Evolutionary conservation across 768 basidiomycete species (phyloP), one percentile per base, ranked within the genome.

Genomic region (Lactarius vividus): DNA sequence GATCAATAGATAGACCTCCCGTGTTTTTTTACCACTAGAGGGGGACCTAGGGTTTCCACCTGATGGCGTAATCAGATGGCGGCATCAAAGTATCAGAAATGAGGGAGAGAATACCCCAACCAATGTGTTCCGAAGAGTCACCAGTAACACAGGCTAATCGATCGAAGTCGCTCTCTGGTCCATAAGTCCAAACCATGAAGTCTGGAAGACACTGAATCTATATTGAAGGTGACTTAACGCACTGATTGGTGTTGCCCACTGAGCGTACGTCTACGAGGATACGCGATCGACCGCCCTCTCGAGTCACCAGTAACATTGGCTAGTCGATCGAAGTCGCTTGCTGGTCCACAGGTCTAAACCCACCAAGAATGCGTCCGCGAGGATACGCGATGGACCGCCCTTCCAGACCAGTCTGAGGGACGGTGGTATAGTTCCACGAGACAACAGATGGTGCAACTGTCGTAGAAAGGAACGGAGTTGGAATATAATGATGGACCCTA

Each of bases 241-340:
- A n/a, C n/a, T n/a, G n/a, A n/a, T n/a, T n/a, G n/a, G n/a, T n/a
- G n/a, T n/a, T n/a, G n/a, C n/a, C n/a, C n/a, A n/a, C n/a, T n/a
- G n/a, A n/a, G n/a, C n/a, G n/a, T n/a, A n/a, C n/a, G n/a, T n/a
- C n/a, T n/a, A n/a, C n/a, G n/a, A n/a, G n/a, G n/a, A n/a, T n/a
- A n/a, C n/a, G n/a, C n/a, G n/a, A n/a, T n/a, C n/a, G n/a, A n/a
- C n/a, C n/a, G n/a, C n/a, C n/a, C n/a, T n/a, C n/a, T n/a, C n/a
- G 1, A 11, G 40, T 72, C 68, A 4, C 63, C 60, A 20, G 68
- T 61, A 9, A 67, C 64, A 6, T 37, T 42, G 3, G 71, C 70
- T n/a, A 39, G 67, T 15, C 71, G 70, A 54, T 72, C 58, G 35
- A 49, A 72, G 39, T 72, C 71, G 29, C 66, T 64, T 15, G 33